Evolutionary conservation across 768 basidiomycete species (phyloP).

Genomic region (Asterophora lycoperdoides): DNA sequence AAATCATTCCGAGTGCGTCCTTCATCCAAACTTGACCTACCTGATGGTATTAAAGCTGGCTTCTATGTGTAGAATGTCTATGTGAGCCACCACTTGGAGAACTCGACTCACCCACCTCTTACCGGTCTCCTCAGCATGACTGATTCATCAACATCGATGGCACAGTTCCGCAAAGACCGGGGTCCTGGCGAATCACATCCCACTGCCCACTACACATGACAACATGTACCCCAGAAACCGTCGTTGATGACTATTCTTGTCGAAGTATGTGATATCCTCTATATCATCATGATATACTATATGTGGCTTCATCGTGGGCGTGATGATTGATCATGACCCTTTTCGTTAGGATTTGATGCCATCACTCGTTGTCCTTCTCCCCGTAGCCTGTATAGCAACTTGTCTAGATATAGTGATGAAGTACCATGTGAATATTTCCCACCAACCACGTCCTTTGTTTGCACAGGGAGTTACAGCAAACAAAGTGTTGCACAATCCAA

Average conservation of each 20-base stretch:
- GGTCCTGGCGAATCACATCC: slow-evolving; percentile 33
- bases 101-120: slow-evolving; percentile 32
- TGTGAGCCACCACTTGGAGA: slow-evolving; percentile 42
- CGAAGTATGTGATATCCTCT: slow-evolving; percentile 11
- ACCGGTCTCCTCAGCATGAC: slow-evolving; percentile 44
- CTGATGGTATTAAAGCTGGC: not conserved
- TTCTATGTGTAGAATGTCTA: slow-evolving; percentile 45
- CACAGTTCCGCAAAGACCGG: slow-evolving; percentile 36
- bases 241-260: slow-evolving; percentile 2
- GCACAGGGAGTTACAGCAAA: no score
- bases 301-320: slow-evolving; percentile 11
- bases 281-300: no score
- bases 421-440: no score
- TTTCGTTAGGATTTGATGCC: slow-evolving; percentile 4
- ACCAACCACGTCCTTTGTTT: no score
- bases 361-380: not conserved
- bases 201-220: slow-evolving; percentile 6
- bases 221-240: not conserved
- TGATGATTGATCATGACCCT: slow-evolving; percentile 4
- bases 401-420: no score
- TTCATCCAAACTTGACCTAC: slow-evolving; percentile 12
- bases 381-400: not conserved
- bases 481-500: no score
- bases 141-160: slow-evolving; percentile 30
- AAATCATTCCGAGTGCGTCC: slow-evolving; percentile 42